Percentiles rank a stretch among this genome's conserved stretches.
Conservation (phyloP, 805 yeast species). For the Yarrowia sp. region DNA sequence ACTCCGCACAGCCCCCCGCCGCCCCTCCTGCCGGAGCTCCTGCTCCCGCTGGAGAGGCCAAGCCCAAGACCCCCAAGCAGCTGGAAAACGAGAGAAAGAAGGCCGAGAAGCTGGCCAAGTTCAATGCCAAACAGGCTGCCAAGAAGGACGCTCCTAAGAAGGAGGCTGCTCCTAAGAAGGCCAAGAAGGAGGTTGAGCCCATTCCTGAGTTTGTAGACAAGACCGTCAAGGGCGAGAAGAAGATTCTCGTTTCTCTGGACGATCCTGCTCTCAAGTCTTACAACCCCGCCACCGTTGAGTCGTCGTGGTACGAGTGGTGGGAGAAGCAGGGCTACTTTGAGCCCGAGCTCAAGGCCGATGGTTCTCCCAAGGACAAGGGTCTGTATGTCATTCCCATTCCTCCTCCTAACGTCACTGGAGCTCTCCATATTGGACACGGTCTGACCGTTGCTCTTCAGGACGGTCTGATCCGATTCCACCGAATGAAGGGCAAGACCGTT, state of each 20-base stretch:
- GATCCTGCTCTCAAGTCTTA: constrained; percentile 94
- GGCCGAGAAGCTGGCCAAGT: constrained; percentile 83
- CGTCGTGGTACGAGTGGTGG: constrained; percentile 99
- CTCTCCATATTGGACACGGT: constrained; percentile 97
- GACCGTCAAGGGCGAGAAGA: constrained; percentile 88
- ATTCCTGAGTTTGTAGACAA: constrained; percentile 81
- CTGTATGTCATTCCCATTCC: constrained; percentile 93
- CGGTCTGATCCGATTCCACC: constrained; percentile 83
- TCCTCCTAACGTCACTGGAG: constrained; percentile 99
- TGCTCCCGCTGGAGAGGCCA: constrained; percentile 32
- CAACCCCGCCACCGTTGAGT: constrained; percentile 87
- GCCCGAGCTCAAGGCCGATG: constrained; percentile 77
- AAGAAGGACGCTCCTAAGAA: constrained; percentile 36
- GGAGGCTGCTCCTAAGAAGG: constrained; percentile 51
- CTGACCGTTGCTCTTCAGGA: constrained; percentile 94
- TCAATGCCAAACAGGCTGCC: constrained; percentile 63
- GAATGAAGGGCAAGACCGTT: constrained; percentile 96
- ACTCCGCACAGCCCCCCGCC: background rate
- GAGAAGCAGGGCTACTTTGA: constrained; percentile 77
- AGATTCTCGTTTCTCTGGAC: constrained; percentile 77
- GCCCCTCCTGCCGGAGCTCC: constrained; percentile 28
- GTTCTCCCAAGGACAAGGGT: constrained; percentile 77
- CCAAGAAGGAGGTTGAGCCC: constrained; percentile 64
- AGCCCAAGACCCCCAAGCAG: constrained; percentile 71
- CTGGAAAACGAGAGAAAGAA: constrained; percentile 82